Evolutionary conservation across 441 rosid species (phyloP).

Genomic region (Pelargonium australe): DNA sequence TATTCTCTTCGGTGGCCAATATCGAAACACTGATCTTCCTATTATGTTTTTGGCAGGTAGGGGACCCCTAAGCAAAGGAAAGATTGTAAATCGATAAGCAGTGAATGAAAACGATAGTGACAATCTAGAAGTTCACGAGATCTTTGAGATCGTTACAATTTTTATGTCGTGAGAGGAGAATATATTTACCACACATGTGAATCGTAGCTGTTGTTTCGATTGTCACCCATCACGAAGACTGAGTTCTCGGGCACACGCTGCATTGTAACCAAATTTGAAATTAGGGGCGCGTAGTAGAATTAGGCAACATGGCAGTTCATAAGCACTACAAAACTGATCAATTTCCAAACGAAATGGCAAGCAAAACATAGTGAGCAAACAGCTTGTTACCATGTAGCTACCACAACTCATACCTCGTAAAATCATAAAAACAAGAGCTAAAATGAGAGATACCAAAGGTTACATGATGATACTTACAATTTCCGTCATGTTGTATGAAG

Average conservation of each 20-base stretch:
- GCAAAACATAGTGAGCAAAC: background rate
- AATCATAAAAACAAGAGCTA: background rate
- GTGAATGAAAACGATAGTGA: too few relatives aligned
- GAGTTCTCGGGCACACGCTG: slow-evolving; percentile 76
- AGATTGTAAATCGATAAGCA: background rate
- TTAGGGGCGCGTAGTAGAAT: background rate
- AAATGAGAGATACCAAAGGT: background rate
- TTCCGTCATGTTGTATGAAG: slow-evolving; percentile 74
- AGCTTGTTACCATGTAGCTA: background rate
- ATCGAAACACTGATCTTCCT: slow-evolving; percentile 3
- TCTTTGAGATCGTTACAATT: too few relatives aligned
- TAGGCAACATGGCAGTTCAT: background rate
- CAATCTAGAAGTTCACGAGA: too few relatives aligned
- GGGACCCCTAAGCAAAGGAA: background rate
- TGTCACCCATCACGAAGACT: slow-evolving; percentile 95
- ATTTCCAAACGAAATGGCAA: too few relatives aligned
- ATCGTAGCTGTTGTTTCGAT: slow-evolving; percentile 89
- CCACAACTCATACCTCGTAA: background rate
- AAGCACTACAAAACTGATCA: too few relatives aligned
- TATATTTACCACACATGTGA: slow-evolving; percentile 79
- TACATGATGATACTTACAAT: slow-evolving; percentile 42
- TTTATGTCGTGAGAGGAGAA: too few relatives aligned
- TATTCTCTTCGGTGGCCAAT: slow-evolving; percentile 1
- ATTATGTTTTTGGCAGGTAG: background rate
- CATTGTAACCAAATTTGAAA: slow-evolving; percentile 15